These are phyloP conservation scores for Neonectria neomacrospora DNA, from an alignment of 2,329 filamentous ascomycete species.

Conservation along the genomic window DNA sequence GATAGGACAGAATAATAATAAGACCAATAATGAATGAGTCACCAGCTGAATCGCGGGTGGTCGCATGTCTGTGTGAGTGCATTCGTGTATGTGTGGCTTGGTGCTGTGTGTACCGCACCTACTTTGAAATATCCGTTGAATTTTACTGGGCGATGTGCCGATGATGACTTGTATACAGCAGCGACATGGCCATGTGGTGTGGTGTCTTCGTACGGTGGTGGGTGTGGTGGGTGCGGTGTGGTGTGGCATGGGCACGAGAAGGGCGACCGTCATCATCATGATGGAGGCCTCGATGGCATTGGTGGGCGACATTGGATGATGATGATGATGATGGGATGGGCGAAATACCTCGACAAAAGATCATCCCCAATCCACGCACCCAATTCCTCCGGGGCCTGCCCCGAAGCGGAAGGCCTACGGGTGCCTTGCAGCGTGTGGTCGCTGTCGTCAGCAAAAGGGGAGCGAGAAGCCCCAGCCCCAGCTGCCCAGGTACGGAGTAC, in stretches of 20 bases:
- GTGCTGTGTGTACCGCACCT: not conserved
- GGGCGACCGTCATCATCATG: slow-evolving; percentile 11
- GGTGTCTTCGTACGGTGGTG: not conserved
- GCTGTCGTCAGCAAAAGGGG: slow-evolving; percentile 22
- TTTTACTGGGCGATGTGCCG: not conserved
- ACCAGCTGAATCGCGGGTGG: not conserved
- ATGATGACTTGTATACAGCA: not conserved
- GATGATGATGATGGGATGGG: slow-evolving; percentile 1
- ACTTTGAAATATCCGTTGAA: not conserved
- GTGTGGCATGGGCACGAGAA: not conserved
- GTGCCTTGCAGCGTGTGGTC: slow-evolving; percentile 29
- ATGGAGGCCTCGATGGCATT: slow-evolving; percentile 12
- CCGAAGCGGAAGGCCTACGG: slow-evolving; percentile 24
- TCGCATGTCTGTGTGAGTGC: not conserved
- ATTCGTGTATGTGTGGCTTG: not conserved
- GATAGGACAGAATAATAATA: slow-evolving; percentile 4
- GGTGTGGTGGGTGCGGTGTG: not conserved
- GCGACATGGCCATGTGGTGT: not conserved
- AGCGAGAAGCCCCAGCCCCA: not conserved
- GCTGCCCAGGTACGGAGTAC: not conserved
- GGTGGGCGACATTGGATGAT: slow-evolving; percentile 11
- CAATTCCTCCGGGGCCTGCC: slow-evolving; percentile 14
- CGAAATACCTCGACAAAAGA: slow-evolving; percentile 3
- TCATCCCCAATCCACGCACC: slow-evolving; percentile 9
- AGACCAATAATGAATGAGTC: slow-evolving; percentile 1